Percentiles rank a stretch among this genome's conserved stretches.
phyloP scores from a whole-genome alignment of 768 basidiomycete species.

The Termitomyces sp. region DNA sequence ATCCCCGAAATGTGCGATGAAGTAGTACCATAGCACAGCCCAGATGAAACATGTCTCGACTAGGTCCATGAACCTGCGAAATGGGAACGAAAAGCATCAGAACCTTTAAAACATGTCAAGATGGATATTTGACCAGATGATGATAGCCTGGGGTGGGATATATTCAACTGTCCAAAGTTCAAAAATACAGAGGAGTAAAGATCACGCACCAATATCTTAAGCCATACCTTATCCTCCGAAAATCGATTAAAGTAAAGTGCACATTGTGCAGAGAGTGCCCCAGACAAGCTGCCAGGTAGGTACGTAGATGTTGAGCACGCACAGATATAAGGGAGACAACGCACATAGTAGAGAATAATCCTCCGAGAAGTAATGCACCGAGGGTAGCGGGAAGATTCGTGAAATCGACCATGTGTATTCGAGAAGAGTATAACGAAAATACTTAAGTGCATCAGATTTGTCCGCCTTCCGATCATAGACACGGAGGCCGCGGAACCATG shows the following conservation, averaged over 20 bases:
- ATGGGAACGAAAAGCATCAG: not conserved
- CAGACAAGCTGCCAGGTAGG: not conserved
- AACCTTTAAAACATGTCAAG: no score
- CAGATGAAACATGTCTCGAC: slow-evolving; percentile 30
- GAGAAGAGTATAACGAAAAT: not conserved
- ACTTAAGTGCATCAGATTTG: no score
- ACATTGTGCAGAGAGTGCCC: not conserved
- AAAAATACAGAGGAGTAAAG: not conserved
- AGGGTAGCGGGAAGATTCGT: not conserved
- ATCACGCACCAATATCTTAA: not conserved
- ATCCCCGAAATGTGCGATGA: slow-evolving; percentile 38
- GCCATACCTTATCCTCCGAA: not conserved
- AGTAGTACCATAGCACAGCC: slow-evolving; percentile 28
- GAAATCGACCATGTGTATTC: not conserved
- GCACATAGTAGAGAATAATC: not conserved
- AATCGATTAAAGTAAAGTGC: not conserved
- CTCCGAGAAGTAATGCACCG: not conserved
- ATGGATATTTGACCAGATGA: not conserved
- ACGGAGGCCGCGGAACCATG: not conserved
- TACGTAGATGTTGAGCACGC: not conserved
- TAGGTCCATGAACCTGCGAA: slow-evolving; percentile 23
- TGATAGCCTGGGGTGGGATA: not conserved
- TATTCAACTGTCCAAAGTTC: not conserved
- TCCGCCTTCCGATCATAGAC: not conserved
- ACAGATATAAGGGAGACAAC: not conserved